These are phyloP conservation scores for Linnemannia zychae DNA, from an alignment of 192 early-diverging fungal species.

Conservation along the genomic window DNA sequence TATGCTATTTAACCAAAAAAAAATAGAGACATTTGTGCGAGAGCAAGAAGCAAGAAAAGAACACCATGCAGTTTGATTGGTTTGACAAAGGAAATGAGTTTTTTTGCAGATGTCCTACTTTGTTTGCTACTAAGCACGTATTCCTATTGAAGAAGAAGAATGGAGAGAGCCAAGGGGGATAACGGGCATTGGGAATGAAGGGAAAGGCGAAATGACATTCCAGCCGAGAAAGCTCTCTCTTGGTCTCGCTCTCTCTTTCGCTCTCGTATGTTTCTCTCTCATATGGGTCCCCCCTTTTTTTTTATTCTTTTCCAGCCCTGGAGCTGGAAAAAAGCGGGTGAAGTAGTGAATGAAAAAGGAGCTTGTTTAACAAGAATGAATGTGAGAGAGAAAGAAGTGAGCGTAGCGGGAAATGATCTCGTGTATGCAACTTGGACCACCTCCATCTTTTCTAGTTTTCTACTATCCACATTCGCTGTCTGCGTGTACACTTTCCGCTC, in stretches of 20 bases:
- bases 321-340: neutral
- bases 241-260: neutral
- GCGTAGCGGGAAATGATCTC: slow-evolving; percentile 7
- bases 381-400: neutral
- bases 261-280: neutral
- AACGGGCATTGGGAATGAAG: neutral
- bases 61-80: neutral
- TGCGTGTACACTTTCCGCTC: neutral
- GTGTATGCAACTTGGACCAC: slow-evolving; percentile 10
- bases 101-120: neutral
- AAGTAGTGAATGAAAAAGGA: neutral
- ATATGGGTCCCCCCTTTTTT: neutral
- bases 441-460: neutral
- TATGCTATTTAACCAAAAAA: neutral
- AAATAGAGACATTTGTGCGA: neutral
- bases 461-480: neutral
- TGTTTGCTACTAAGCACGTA: neutral
- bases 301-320: neutral
- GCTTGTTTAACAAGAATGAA: neutral
- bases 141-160: neutral
- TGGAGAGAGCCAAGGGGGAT: neutral
- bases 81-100: neutral
- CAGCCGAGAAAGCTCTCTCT: slow-evolving; percentile 2
- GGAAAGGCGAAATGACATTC: slow-evolving; percentile 7
- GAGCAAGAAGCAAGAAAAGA: neutral